phyloP scores from a whole-genome alignment of 106 monocot species.

The Gastrodia elata region DNA sequence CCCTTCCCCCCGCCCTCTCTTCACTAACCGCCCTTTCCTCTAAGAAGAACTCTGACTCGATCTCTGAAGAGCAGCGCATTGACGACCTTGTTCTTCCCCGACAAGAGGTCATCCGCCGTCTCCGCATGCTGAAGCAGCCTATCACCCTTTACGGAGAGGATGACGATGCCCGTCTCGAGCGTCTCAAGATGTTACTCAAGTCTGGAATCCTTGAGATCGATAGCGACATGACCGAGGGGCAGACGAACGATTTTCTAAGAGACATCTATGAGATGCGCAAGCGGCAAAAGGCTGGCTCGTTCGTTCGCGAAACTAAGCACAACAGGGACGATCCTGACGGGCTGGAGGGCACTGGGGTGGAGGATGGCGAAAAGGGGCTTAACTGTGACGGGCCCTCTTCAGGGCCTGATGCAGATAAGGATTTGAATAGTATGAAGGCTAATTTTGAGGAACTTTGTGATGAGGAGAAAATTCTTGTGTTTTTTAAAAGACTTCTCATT shows the following conservation, averaged over 20 bases:
- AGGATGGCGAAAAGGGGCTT: constrained; percentile 35
- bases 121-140: constrained; percentile 84
- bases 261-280: constrained; percentile 92
- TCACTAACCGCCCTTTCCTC: constrained; percentile 17
- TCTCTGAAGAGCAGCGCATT: constrained; percentile 62
- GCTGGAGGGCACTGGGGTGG: constrained; percentile 27
- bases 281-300: constrained; percentile 62
- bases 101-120: constrained; percentile 84
- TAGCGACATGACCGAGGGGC: constrained; percentile 90
- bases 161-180: constrained; percentile 74
- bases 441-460: constrained; percentile 80
- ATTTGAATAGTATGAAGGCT: constrained; percentile 63
- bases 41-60: constrained; percentile 21
- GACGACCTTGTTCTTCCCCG: constrained; percentile 75
- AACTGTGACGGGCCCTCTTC: constrained; percentile 48
- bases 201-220: constrained; percentile 81
- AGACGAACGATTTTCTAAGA: constrained; percentile 89
- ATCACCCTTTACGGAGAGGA: constrained; percentile 95
- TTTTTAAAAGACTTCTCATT: constrained; percentile 80
- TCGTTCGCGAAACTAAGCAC: constrained; percentile 24
- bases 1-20: constrained; percentile 27
- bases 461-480: constrained; percentile 94
- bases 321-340: constrained; percentile 36
- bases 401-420: constrained; percentile 63
- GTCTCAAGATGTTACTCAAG: constrained; percentile 69